phyloP scores from a whole-genome alignment of 768 basidiomycete species.

The Galerina marginata region DNA sequence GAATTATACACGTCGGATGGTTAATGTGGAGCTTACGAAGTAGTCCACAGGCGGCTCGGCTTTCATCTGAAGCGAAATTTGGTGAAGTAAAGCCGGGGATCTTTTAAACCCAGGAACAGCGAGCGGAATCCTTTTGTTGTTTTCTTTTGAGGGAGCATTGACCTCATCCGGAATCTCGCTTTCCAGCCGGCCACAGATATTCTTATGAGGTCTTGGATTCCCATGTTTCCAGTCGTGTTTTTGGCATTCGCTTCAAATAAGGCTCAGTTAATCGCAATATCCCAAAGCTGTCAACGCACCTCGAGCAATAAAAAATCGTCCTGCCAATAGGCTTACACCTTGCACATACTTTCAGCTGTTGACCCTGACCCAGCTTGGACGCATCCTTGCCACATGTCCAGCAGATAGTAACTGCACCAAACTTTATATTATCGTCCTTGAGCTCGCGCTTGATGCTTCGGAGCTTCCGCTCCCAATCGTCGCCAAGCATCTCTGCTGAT shows the following conservation, averaged over 20 bases:
- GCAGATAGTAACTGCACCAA: background rate
- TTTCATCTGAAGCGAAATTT: background rate
- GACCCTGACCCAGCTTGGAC: background rate
- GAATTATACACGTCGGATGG: background rate
- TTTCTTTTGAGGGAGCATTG: background rate
- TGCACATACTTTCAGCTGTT: slow-evolving; percentile 8
- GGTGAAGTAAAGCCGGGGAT: slow-evolving; percentile 2
- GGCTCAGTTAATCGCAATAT: background rate
- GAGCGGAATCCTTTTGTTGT: background rate
- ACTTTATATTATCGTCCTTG: background rate
- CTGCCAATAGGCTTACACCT: slow-evolving; percentile 14
- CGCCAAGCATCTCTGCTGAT: background rate
- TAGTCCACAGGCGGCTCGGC: background rate
- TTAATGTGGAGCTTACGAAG: background rate
- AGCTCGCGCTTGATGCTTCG: background rate
- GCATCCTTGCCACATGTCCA: background rate
- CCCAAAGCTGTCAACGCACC: background rate
- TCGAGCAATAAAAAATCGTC: slow-evolving; percentile 18
- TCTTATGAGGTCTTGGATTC: slow-evolving; percentile 18
- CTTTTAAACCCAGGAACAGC: slow-evolving; percentile 2
- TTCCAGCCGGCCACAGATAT: slow-evolving; percentile 12
- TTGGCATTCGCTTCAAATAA: slow-evolving; percentile 24
- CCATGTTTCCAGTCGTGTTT: slow-evolving; percentile 27
- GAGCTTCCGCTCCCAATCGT: background rate
- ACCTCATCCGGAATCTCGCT: slow-evolving; percentile 10